Conservation (phyloP, 163 green algal species). For the Prototheca wickerhamii region DNA sequence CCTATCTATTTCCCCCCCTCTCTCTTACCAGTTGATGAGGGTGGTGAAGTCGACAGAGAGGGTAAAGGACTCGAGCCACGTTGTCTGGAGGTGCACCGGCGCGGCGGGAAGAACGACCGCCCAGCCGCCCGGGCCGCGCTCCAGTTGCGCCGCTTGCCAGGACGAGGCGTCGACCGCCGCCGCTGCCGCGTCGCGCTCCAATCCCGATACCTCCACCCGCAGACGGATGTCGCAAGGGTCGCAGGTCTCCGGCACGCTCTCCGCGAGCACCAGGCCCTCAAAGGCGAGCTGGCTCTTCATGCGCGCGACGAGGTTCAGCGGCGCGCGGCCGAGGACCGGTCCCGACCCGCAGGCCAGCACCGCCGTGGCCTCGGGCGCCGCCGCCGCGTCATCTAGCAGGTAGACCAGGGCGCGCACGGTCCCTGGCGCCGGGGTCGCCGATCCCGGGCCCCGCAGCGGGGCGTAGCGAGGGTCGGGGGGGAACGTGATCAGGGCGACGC, state of each 20-base stretch:
- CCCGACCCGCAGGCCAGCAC: no score
- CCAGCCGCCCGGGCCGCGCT: not conserved
- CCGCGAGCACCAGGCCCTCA: not conserved
- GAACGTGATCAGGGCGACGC: slow-evolving; percentile 30
- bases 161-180: not conserved
- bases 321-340: no score
- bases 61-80: not conserved
- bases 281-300: not conserved
- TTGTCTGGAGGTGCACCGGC: not conserved
- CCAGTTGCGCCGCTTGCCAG: not conserved
- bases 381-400: not conserved
- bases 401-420: slow-evolving; percentile 31
- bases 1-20: not conserved
- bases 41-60: not conserved
- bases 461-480: slow-evolving; percentile 40
- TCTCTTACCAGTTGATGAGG: not conserved
- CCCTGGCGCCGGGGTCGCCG: not conserved
- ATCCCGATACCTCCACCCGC: not conserved
- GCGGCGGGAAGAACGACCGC: not conserved
- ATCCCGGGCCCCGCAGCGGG: not conserved
- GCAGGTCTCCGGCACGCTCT: not conserved
- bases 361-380: not conserved
- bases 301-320: not conserved
- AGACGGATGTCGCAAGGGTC: not conserved
- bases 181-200: not conserved